Conservation (phyloP, 2,329 filamentous ascomycete species). For the Fusarium sp. region DNA sequence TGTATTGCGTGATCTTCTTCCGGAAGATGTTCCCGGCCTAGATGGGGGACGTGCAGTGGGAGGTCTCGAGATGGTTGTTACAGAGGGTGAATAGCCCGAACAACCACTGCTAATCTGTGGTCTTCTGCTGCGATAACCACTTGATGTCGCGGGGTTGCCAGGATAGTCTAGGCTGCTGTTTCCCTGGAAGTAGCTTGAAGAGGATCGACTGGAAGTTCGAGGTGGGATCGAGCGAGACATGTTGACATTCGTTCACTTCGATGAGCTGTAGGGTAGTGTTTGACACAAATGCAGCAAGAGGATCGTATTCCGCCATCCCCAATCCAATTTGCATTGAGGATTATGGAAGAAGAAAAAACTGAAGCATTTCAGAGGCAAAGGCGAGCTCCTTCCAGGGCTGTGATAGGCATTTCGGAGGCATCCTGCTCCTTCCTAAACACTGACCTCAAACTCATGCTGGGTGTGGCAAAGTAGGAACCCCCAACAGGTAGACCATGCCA, state of each 20-base stretch:
- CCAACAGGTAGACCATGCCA: fast-evolving
- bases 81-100: conserved; percentile 24
- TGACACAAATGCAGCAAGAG: neutral
- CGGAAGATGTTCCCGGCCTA: conserved; percentile 55
- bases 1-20: conserved; percentile 58
- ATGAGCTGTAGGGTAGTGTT: neutral
- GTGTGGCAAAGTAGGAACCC: fast-evolving
- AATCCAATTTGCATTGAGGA: neutral
- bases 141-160: neutral
- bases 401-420: neutral
- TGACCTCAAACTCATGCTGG: neutral
- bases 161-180: neutral
- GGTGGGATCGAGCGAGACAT: conserved; percentile 19
- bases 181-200: conserved; percentile 43
- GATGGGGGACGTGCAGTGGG: conserved; percentile 39
- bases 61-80: conserved; percentile 29
- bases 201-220: conserved; percentile 21
- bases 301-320: neutral
- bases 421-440: fast-evolving
- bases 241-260: neutral
- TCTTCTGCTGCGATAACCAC: neutral
- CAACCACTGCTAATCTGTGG: conserved; percentile 15
- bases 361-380: neutral
- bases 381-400: neutral
- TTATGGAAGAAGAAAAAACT: neutral